A percentile compares a stretch with the other conserved stretches of the same genome.
phyloP scores from a whole-genome alignment of 768 basidiomycete genomes.

The Fomitopsis pulvina region DNA sequence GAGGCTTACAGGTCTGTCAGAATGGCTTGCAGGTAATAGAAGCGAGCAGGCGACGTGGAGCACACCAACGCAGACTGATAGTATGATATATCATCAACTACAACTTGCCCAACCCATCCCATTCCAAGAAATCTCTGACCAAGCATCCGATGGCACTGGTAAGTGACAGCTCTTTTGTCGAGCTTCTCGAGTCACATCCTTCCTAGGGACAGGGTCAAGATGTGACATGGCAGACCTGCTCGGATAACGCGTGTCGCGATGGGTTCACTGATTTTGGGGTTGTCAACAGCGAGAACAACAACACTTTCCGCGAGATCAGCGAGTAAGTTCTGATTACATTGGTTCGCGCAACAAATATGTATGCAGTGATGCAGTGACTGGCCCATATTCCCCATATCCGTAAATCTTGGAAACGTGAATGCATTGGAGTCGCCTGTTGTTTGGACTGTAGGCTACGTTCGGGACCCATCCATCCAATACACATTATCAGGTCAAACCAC shows the following conservation, averaged over 20 bases:
- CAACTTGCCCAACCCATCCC: constrained; percentile 1
- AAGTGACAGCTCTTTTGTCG: not conserved
- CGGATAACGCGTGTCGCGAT: constrained; percentile 5
- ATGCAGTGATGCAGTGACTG: not conserved
- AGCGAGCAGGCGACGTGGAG: constrained; percentile 4
- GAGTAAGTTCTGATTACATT: constrained; percentile 6
- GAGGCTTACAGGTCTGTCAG: not conserved
- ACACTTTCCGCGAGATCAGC: constrained; percentile 8
- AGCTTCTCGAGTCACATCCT: not conserved
- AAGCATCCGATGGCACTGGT: constrained; percentile 12
- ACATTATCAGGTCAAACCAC: constrained; percentile 1
- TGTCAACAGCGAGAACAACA: constrained; percentile 6
- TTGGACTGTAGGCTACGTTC: constrained; percentile 22
- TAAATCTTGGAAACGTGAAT: constrained; percentile 19
- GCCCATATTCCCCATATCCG: constrained; percentile 19
- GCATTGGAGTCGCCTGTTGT: constrained; percentile 15
- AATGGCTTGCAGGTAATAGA: constrained; percentile 11
- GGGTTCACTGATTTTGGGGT: constrained; percentile 12
- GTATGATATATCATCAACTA: constrained; percentile 9
- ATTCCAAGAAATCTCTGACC: constrained; percentile 3
- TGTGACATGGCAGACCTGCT: constrained; percentile 9
- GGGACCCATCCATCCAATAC: constrained; percentile 20
- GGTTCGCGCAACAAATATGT: not conserved
- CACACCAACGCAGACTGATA: constrained; percentile 1
- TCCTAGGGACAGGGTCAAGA: not conserved